Evolutionary conservation across 2,329 filamentous ascomycete genomes (phyloP), one percentile per base, ranked within the genome.

Genomic region (Lanzia echinophila): DNA sequence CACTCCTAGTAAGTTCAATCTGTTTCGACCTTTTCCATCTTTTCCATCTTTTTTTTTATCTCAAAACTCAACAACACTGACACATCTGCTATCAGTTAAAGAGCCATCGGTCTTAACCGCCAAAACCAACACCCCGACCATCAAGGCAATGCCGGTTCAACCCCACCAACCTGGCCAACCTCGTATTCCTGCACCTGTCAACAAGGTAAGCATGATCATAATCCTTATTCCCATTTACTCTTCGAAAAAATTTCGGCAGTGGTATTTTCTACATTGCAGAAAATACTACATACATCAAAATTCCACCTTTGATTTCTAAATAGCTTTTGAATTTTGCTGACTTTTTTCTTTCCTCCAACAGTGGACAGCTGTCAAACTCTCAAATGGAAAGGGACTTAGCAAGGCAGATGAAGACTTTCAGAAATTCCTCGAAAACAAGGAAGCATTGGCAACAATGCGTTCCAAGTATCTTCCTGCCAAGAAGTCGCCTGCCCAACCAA

Each of bases 391-490:
- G 24, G 12, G 34, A 38, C 19, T 47, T 31, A 32, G 50, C 50
- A 53, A 53, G 43, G 33, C 50, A 33, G 50, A 53, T 32, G 50
- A 53, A 47, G 43, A 53, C 6, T 53, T 53, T 15, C 50, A 53
- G n/a, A 39, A 42, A 15, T 53, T 53, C 13, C 10, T 47, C 28
- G 19, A 44, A n/a, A 44, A 44, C 3, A 53, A 41, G 34, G 31
- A 24, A 4, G 19, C 13, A 31, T 10, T 7, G 28, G 2, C 33
- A 31, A n/a, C 32, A 2, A 13, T 19, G n/a, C 38, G 19, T 11
- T 20, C 38, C 17, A 41, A 41, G 38, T 8, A 39, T 39, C 11
- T 20, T 41, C 6, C n/a, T 41, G n/a, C 12, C 6, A 41, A 41
- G 17, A 53, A 53, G 5, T 13, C 13, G 13, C 3, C 17, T 5